Evolutionary conservation across 495 filamentous ascomycete species (phyloP).

Genomic region (Penicillium steckii): DNA sequence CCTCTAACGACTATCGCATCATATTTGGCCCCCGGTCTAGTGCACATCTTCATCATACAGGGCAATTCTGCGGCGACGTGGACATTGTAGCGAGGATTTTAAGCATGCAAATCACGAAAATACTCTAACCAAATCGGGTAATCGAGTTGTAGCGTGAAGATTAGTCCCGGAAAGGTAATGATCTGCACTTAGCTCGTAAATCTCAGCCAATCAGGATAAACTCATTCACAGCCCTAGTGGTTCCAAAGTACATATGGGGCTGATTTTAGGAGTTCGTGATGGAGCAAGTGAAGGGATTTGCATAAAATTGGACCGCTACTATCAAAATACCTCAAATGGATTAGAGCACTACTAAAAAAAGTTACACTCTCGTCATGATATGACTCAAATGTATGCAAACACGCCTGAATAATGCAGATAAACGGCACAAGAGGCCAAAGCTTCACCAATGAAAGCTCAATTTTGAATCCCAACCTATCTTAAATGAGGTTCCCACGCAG

Average conservation of each 20-base stretch:
- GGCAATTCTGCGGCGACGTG: too few species aligned
- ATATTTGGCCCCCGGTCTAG: too few species aligned
- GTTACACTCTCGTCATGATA: not conserved
- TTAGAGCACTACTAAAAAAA: too few species aligned
- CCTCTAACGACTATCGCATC: too few species aligned
- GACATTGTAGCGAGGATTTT: too few species aligned
- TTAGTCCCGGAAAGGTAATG: not conserved
- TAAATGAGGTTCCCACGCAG: constrained; percentile 71
- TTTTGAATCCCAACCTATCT: not conserved
- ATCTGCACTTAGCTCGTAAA: not conserved
- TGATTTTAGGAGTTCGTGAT: too few species aligned
- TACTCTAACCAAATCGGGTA: not conserved
- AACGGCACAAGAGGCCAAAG: not conserved
- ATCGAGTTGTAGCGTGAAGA: not conserved
- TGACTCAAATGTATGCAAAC: not conserved
- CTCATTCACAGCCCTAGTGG: too few species aligned
- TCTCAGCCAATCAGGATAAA: not conserved
- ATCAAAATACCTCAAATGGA: too few species aligned
- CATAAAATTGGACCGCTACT: too few species aligned
- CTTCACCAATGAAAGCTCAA: not conserved
- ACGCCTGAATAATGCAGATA: not conserved
- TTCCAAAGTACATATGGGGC: too few species aligned
- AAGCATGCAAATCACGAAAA: not conserved
- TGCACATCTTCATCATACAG: too few species aligned
- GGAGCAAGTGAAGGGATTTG: too few species aligned